These are phyloP conservation scores for Cyclotella kingstonii DNA, from an alignment of 108 stramenopile genomes.

Conservation along the genomic window DNA sequence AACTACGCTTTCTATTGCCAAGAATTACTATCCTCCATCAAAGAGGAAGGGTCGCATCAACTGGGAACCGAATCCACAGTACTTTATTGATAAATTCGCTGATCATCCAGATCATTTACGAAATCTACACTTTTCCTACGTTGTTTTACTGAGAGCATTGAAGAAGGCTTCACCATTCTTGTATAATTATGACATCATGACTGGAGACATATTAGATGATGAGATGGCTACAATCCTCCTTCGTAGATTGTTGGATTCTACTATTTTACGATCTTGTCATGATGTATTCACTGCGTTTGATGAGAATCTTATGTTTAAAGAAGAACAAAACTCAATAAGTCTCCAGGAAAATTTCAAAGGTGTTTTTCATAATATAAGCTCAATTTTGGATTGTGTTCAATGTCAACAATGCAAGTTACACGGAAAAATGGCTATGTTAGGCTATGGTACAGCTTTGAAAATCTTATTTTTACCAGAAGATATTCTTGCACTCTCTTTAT, in stretches of 20 bases:
- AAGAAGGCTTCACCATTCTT: conserved; percentile 77
- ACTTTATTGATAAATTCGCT: conserved; percentile 82
- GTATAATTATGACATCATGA: conserved; percentile 72
- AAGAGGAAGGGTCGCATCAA: conserved; percentile 69
- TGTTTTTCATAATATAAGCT: conserved; percentile 89
- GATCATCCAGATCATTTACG: conserved; percentile 84
- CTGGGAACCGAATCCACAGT: conserved; percentile 83
- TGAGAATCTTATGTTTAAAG: conserved; percentile 89
- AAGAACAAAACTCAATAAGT: conserved; percentile 40
- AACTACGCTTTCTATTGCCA: conserved; percentile 85
- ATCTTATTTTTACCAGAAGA: conserved; percentile 77
- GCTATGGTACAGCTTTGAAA: conserved; percentile 91
- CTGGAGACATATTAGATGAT: conserved; percentile 84
- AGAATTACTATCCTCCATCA: conserved; percentile 87
- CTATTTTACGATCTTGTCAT: conserved; percentile 73
- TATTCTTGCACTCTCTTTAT: conserved; percentile 43
- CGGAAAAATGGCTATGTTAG: conserved; percentile 92
- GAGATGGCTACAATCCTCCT: conserved; percentile 71
- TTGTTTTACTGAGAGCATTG: conserved; percentile 86
- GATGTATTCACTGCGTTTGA: conserved; percentile 91
- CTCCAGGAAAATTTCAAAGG: conserved; percentile 89
- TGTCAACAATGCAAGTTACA: conserved; percentile 95
- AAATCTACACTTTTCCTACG: conserved; percentile 93
- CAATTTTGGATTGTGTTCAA: conserved; percentile 93
- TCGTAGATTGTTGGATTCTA: conserved; percentile 68